Evolutionary conservation across 225 moss, liverwort and hornwort genomes (phyloP), one percentile per base, ranked within the genome.

Genomic region (Lunularia cruciata): DNA sequence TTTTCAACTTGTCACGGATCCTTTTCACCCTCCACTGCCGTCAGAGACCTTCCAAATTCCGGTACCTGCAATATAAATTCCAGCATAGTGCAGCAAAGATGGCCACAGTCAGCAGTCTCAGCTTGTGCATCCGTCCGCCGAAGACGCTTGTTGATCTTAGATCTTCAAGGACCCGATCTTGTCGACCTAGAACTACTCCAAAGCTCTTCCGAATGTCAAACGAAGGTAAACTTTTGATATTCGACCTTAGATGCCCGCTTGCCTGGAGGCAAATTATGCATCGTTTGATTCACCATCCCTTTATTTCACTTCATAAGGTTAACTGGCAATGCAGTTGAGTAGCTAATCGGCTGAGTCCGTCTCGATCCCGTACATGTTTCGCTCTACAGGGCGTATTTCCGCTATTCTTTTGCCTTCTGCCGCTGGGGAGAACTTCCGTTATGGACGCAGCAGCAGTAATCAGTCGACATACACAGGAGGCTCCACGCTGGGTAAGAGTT

Each of bases 351-450:
- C 52, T 23, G 40, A 1, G 14, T 63, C 39, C 19, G 13, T 12
- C 27, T 33, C 30, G 19, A 3, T 52, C 23, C 15, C 23, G 12
- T 71, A 36, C 14, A 28, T 36, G 3, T 38, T 53, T 4, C 12
- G 2, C 10, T 22, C 23, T 1, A 25, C 12, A 57, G 2, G 11
- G n/a, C 52, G 64, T 26, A 58, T 58, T 20, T 38, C 57, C 5
- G 63, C 78, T 33, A 58, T 73, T 48, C 45, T 69, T 3, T 22
- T 73, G 28, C 78, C 78, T 58, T 72, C 64, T 42, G 68, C 63
- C 32, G 73, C 73, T 0, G 63, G 68, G 40, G 73, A 69, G 14
- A 73, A 73, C 32, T 64, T 40, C 43, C 48, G 47, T 5, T 73
- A 73, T 22, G 68, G 68, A 4, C 72, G 53, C 32, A 59, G 14